Evolutionary conservation across 345 rosid species (phyloP).

Genomic region (Toxicodendron radicans): DNA sequence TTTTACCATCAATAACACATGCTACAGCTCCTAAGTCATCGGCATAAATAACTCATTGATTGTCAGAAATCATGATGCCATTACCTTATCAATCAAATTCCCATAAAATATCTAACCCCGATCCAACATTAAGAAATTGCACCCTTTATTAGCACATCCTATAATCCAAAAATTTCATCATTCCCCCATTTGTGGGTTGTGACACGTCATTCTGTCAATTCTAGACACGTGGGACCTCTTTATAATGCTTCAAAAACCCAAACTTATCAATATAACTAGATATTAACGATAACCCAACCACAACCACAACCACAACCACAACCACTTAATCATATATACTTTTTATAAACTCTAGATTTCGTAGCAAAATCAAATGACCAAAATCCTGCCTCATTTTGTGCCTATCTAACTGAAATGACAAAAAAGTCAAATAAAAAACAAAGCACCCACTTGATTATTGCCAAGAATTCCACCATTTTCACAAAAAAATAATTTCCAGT

Average conservation of each 20-base stretch:
- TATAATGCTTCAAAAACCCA: neutral
- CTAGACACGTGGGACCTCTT: conserved; percentile 10
- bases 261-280: neutral
- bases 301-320: neutral
- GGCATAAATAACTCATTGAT: too few species aligned
- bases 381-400: neutral
- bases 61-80: too few species aligned
- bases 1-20: too few species aligned
- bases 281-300: neutral
- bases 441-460: neutral
- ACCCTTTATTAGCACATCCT: too few species aligned
- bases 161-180: neutral
- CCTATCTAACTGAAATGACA: neutral
- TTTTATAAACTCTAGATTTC: neutral
- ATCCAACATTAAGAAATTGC: too few species aligned
- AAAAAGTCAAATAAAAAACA: neutral
- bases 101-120: too few species aligned
- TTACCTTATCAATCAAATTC: too few species aligned
- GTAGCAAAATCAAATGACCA: neutral
- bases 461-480: neutral
- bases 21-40: too few species aligned
- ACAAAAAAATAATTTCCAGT: neutral
- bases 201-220: neutral
- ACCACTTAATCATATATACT: neutral
- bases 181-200: neutral